Base-by-base conservation (phyloP, 139 green algal genomes). In the Coelastrella sp. region DNA sequence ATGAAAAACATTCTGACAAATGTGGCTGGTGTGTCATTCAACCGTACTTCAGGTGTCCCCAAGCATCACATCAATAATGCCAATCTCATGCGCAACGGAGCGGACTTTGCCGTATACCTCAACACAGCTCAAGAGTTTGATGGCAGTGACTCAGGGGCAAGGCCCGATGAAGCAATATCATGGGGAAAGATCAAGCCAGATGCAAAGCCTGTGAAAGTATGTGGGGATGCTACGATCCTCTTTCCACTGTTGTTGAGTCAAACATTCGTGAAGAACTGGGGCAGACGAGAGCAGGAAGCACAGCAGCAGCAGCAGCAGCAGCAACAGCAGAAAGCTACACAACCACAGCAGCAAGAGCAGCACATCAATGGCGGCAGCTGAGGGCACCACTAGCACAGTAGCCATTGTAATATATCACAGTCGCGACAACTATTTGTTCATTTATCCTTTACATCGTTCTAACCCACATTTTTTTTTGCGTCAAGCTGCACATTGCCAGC, bases 51-150 rank as follows among this genome's bases (percentile, higher is more conserved):
- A 96, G 93, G 93, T 8, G 89, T 99, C 40, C 91, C 97, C 69
- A 99, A 99, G 92, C 97, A 99, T 88, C 97, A 99, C 91, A 97
- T 99, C 73, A 98, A 93, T 89, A 99, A 99, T 87, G 97, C 97
- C 41, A 99, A 99, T 89, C 86, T 99, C 9, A 99, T 99, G 96
- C 93, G 94, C 68, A 99, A 99, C 83, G 97, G 97, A 7, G 95
- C 96, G 15, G 97, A 99, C 89, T 99, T 96, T 91, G 94, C 94
- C 4, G 95, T 98, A 25, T 94, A 94, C 68, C 30, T 98, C 68
- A 98, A 96, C 88, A 98, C 96, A 23, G 96, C 95, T 3, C 96
- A 98, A 81, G 97, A 99, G 88, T 99, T 97, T 92, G 97, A 99
- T 84, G 97, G 97, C 51, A 97, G 93, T 69, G 97, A 99, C 91